These are phyloP conservation scores for Wickerhamomyces bisporus DNA, from an alignment of 805 yeast species.

Conservation along the genomic window DNA sequence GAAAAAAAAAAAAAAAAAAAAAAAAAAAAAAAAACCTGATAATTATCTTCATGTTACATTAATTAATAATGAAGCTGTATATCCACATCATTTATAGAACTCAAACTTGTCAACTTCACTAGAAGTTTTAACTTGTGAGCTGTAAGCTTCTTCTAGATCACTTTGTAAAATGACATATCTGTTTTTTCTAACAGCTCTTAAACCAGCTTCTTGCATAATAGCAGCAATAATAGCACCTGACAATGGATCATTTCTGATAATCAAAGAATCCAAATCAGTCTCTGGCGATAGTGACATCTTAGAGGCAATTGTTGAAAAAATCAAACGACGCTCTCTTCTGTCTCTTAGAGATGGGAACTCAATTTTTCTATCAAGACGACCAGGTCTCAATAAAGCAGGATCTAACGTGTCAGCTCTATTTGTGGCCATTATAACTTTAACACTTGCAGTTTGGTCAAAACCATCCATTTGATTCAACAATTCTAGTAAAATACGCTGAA, in stretches of 20 bases:
- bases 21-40: too few relatives aligned
- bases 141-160: conserved; percentile 97
- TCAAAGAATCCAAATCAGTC: conserved; percentile 90
- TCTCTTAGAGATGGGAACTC: conserved; percentile 96
- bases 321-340: conserved; percentile 95
- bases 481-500: conserved; percentile 94
- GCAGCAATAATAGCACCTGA: conserved; percentile 98
- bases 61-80: not conserved
- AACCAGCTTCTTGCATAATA: conserved; percentile 99
- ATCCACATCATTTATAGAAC: conserved; percentile 65
- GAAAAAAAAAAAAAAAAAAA: too few relatives aligned
- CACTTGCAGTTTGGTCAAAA: conserved; percentile 91
- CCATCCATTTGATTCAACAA: conserved; percentile 99
- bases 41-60: not conserved
- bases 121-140: conserved; percentile 93
- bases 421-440: conserved; percentile 98
- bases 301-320: conserved; percentile 92
- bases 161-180: conserved; percentile 94
- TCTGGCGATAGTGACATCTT: conserved; percentile 98
- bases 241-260: conserved; percentile 92
- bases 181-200: conserved; percentile 96
- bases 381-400: conserved; percentile 97
- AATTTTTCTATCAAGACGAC: conserved; percentile 95
- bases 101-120: conserved; percentile 96
- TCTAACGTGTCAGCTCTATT: conserved; percentile 99